Base-by-base conservation (phyloP, 2,329 filamentous ascomycete genomes). In the Parastagonospora nodorum region DNA sequence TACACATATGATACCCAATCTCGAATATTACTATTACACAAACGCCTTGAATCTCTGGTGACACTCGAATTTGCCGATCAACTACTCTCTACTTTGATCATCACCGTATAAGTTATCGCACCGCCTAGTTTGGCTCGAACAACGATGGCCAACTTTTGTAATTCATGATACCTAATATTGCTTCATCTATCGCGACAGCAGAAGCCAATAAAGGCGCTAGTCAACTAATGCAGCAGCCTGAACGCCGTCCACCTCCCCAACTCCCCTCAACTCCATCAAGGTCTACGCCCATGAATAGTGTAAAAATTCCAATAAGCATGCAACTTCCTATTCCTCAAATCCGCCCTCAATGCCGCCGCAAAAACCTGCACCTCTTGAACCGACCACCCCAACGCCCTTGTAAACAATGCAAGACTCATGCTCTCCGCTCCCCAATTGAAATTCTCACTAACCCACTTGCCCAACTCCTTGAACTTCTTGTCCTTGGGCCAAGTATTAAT, bases 291-390 rank as follows among this genome's bases (percentile, higher is more conserved):
- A 45, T 60, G 46, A 2, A 60, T 45, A 11, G 58, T 27, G 31
- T 47, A 57, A 30, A 61, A 53, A 43, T 58, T 51, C 48, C 53
- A 57, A 33, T 62, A 55, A 12, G 56, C 60, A 45, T 65, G 63
- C 35, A 63, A 42, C 29, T 48, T 55, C 35, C 50, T 62, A 12
- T 53, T 58, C n/a, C 54, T 43, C 11, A 69, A 37, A 48, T 72
- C 68, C 12, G 57, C 51, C 19, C 64, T 50, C 8, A 63, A 37
- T 8, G 38, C 37, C 12, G 57, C 62, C 15, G 69, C 52, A 41
- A 78, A 73, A 2, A 77, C 66, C 43, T 75, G 72, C 5, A 78
- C 74, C 56, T 77, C 74, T 27, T 75, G 69, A 45, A 69, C 67
- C 37, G 60, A 67, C 76, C 76, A 79, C 5, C 75, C 75, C 15